Percentiles rank a stretch among this genome's conserved stretches.
phyloP scores from a whole-genome alignment of 768 basidiomycete genomes.

The Tricholoma sp. region DNA sequence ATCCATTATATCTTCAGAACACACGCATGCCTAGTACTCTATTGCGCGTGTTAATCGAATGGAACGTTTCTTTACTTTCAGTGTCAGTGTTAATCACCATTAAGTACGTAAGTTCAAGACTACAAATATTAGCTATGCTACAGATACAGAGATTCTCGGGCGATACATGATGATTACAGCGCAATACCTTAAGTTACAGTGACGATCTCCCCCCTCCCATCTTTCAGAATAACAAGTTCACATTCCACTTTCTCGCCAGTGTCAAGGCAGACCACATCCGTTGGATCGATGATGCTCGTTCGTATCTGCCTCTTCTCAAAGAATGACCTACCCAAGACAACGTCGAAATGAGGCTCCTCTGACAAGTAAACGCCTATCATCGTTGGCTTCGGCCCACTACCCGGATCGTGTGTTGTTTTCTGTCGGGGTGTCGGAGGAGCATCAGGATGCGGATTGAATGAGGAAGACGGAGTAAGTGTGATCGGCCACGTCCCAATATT shows the following conservation, averaged over 20 bases:
- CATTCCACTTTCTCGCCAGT: conserved; percentile 89
- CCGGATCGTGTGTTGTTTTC: conserved; percentile 5
- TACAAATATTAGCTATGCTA: neutral
- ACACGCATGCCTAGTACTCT: no score
- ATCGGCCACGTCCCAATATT: conserved; percentile 88
- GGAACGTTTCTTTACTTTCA: no score
- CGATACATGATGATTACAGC: neutral
- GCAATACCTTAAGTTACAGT: conserved; percentile 61
- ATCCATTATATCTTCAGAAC: no score
- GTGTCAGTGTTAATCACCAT: no score
- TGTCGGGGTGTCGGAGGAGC: conserved; percentile 17
- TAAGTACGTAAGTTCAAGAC: neutral
- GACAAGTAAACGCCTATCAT: conserved; percentile 74
- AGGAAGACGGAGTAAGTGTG: conserved; percentile 47
- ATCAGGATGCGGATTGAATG: conserved; percentile 26
- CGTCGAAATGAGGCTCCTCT: conserved; percentile 95
- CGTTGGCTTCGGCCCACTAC: conserved; percentile 30
- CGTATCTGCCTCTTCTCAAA: conserved; percentile 80
- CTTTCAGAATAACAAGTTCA: conserved; percentile 87
- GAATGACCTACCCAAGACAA: conserved; percentile 86
- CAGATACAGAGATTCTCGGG: neutral
- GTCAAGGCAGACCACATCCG: conserved; percentile 88
- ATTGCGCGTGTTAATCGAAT: no score
- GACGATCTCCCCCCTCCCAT: conserved; percentile 86
- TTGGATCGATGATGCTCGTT: conserved; percentile 78